Base-by-base conservation (phyloP, 805 yeast species). In the Candida broadrunensis region DNA sequence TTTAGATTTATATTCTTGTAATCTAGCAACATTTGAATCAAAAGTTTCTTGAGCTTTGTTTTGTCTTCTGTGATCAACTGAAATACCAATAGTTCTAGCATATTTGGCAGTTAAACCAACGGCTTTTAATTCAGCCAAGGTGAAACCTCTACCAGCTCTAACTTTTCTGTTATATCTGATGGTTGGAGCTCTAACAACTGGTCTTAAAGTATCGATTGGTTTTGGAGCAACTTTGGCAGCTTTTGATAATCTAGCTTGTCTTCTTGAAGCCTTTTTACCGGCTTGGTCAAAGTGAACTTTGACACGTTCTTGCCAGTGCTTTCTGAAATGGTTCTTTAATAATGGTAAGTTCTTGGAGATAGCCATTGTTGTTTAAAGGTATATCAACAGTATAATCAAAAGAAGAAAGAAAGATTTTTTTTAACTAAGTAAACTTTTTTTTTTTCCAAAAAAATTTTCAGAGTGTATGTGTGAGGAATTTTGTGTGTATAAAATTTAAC, bases 221-320 rank as follows among this genome's bases (percentile, higher is more conserved):
- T 87, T 90, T 78, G 99, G 99, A 65, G 99, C 98, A 62, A 85
- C 75, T 71, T 78, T 78, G 63, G 97, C 96, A 63, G 97, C 96
- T 81, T 86, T 90, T 63, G 84, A 65, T 70, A 87, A 85, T 79
- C 99, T 88, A 58, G 96, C 85, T 58, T 77, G 79, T 80, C 99
- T 86, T 85, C 99, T 89, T 56, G 95, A 83, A 67, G 78, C 89
- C 85, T 93, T 93, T 85, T 91, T 89, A 75, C 99, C 99, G 70
- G 99, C 97, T 83, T 93, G 99, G 91, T 93, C 97, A 72, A 93
- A 86, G 89, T 95, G 99, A 67, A 88, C 97, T 75, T 81, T 88
- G 83, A 93, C 99, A 72, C 98, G 88, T 78, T 88, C 96, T 81
- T 93, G 98, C 99, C 99, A 93, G 96, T 91, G 91, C 88, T 91